Evolutionary conservation across 352 stramenopile genomes (phyloP).

Genomic region (Pythium coloratum): DNA sequence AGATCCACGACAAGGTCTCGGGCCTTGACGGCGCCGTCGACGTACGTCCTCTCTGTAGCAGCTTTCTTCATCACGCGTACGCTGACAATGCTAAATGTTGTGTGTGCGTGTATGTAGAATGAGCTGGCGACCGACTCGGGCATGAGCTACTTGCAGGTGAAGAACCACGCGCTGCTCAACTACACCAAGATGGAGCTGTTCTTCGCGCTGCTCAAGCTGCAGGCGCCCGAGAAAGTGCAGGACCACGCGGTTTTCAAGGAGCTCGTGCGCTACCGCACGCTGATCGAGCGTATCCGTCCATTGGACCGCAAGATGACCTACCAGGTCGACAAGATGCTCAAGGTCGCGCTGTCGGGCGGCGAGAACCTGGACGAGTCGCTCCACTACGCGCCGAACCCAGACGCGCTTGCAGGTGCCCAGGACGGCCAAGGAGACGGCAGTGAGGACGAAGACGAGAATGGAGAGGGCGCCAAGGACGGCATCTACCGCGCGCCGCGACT

Average conservation of each 20-base stretch:
- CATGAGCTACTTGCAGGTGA: constrained; percentile 85
- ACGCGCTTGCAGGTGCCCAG: constrained; percentile 52
- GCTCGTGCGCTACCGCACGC: constrained; percentile 78
- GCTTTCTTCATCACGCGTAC: neutral
- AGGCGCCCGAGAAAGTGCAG: constrained; percentile 66
- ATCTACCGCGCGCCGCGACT: constrained; percentile 80
- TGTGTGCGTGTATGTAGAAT: constrained; percentile 29
- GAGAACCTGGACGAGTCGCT: constrained; percentile 77
- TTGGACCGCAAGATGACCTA: constrained; percentile 89
- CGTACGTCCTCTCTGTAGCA: constrained; percentile 30
- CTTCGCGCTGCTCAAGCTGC: constrained; percentile 82
- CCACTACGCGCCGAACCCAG: constrained; percentile 79
- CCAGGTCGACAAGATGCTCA: constrained; percentile 90
- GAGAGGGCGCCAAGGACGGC: constrained; percentile 43
- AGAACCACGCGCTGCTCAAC: constrained; percentile 84
- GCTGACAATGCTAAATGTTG: too few relatives aligned
- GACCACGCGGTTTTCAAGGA: constrained; percentile 86
- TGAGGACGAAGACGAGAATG: constrained; percentile 31
- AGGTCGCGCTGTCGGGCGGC: constrained; percentile 75
- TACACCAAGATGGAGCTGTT: constrained; percentile 90
- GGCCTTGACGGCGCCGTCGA: constrained; percentile 44
- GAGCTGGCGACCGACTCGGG: constrained; percentile 60
- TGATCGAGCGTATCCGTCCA: constrained; percentile 82
- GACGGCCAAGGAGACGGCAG: constrained; percentile 53
- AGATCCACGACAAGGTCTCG: constrained; percentile 58